Conservation (phyloP, 2,329 filamentous ascomycete species). For the Anthostomella pinea region DNA sequence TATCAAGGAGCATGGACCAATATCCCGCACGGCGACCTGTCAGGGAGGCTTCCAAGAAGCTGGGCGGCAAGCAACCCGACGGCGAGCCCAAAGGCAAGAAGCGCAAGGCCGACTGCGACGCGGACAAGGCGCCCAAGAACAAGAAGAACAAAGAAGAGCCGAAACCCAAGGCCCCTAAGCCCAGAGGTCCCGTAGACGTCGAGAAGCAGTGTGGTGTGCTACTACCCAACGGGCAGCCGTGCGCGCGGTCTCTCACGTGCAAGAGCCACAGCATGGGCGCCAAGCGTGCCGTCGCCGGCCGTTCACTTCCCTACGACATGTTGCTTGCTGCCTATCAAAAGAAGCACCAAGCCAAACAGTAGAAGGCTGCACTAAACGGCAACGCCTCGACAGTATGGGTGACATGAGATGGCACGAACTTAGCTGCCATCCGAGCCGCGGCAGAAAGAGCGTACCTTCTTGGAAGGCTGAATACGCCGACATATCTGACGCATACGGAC, state of each 20-base stretch:
- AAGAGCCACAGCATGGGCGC: conserved; percentile 93
- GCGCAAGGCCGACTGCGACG: conserved; percentile 70
- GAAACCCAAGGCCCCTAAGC: conserved; percentile 78
- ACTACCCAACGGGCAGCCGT: conserved; percentile 80
- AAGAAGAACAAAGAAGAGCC: conserved; percentile 96
- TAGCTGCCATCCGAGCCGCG: no score
- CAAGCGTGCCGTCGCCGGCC: conserved; percentile 81
- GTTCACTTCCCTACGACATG: conserved; percentile 90
- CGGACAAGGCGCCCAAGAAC: conserved; percentile 78
- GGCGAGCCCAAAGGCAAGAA: conserved; percentile 72
- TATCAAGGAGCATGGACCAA: no score
- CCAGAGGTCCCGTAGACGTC: conserved; percentile 88
- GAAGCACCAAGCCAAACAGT: conserved; percentile 98
- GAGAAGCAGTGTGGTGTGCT: conserved; percentile 90
- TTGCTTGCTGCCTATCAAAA: conserved; percentile 85
- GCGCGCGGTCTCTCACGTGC: conserved; percentile 85
- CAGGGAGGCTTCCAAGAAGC: conserved; percentile 59
- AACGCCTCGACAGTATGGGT: no score
- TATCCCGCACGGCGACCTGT: no score
- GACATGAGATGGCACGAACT: no score
- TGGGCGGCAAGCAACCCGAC: conserved; percentile 61
- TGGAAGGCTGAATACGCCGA: no score
- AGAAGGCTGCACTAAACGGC: no score
- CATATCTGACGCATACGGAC: no score
- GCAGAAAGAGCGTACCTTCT: no score